Percentiles rank a stretch among this genome's conserved stretches.
phyloP scores from a whole-genome alignment of 768 basidiomycete species.

The Nidula microcarpa region DNA sequence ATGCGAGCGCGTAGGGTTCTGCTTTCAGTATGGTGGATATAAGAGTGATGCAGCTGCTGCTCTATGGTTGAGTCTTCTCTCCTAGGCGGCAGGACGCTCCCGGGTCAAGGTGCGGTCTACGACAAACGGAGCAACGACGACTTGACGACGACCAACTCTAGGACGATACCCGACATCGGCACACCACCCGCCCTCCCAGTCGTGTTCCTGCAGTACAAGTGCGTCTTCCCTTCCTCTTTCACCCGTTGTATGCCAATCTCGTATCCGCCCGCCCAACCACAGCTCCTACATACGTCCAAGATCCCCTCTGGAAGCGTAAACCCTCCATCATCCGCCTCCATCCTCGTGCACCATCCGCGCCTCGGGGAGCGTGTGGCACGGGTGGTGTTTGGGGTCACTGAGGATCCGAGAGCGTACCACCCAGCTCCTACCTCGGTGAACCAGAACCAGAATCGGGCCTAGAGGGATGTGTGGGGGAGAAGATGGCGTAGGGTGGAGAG shows the following conservation, averaged over 20 bases:
- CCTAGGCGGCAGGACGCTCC: no score
- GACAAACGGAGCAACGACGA: no score
- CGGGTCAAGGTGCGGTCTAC: no score
- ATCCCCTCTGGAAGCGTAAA: constrained; percentile 73
- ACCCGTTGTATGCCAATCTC: background rate
- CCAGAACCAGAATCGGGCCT: background rate
- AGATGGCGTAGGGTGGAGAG: constrained; percentile 7
- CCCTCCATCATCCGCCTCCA: constrained; percentile 69
- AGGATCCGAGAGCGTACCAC: constrained; percentile 2
- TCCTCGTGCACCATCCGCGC: constrained; percentile 46
- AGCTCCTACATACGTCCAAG: constrained; percentile 68
- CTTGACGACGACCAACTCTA: background rate
- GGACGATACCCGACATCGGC: constrained; percentile 34
- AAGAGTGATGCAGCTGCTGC: no score
- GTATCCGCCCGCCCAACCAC: background rate
- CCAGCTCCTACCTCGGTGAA: constrained; percentile 1
- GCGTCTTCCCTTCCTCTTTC: constrained; percentile 11
- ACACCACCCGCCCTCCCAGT: constrained; percentile 57
- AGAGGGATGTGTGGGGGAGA: background rate
- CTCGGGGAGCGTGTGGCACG: constrained; percentile 11
- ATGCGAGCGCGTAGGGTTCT: no score
- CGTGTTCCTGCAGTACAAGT: constrained; percentile 68
- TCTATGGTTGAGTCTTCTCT: no score
- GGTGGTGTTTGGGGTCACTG: background rate
- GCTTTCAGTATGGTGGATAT: no score